Conservation (phyloP, 108 stramenopile genomes). For the Chaetoceros tenuissimus region DNA sequence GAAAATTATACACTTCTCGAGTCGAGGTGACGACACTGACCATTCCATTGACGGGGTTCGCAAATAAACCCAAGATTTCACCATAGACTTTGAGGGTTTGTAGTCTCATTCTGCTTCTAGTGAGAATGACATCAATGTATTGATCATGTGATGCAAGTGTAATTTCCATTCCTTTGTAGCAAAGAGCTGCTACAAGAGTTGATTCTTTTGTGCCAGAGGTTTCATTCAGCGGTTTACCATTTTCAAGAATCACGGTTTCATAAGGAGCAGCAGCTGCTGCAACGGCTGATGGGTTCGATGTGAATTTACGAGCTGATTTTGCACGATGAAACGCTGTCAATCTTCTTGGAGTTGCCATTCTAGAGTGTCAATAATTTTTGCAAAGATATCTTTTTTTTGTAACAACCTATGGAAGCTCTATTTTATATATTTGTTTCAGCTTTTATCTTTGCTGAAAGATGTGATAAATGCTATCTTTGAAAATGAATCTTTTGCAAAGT, state of each 20-base stretch:
- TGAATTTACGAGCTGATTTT: constrained; percentile 6
- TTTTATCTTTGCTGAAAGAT: no score
- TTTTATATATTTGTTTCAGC: no score
- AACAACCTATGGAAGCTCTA: no score
- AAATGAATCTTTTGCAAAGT: no score
- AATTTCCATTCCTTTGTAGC: background rate
- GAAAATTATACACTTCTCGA: background rate
- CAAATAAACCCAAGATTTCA: constrained; percentile 1
- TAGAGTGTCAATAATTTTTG: no score
- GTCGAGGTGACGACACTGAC: background rate
- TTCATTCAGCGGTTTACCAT: background rate
- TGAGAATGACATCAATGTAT: background rate
- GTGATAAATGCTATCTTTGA: no score
- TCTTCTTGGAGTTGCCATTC: background rate
- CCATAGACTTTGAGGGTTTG: background rate
- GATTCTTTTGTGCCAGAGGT: background rate
- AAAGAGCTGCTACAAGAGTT: background rate
- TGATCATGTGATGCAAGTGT: background rate
- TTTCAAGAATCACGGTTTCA: background rate
- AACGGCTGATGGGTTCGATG: background rate
- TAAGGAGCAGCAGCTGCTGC: background rate
- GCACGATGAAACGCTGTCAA: background rate
- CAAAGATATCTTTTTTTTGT: no score
- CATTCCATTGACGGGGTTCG: background rate
- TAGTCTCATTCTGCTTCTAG: background rate